Conservation (phyloP, 2,329 filamentous ascomycete genomes). For the Penicillium rolfsii region DNA sequence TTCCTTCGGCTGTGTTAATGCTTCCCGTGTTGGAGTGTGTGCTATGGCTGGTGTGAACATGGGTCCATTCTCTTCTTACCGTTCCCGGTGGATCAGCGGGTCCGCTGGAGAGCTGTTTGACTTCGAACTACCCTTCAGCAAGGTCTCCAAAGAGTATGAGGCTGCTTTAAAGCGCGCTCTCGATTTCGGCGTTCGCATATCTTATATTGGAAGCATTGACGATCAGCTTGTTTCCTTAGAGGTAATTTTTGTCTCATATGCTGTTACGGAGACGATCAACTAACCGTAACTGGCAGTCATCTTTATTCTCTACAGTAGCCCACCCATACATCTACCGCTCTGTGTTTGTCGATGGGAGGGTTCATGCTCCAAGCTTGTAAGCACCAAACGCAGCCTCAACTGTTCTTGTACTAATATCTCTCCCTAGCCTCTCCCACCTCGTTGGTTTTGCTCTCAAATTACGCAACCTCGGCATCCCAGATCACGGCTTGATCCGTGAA, state of each 20-base stretch:
- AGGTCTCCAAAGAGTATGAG: constrained; percentile 80
- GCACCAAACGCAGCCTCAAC: constrained; percentile 27
- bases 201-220: constrained; percentile 92
- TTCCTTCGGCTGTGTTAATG: constrained; percentile 79
- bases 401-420: constrained; percentile 5
- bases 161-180: constrained; percentile 73
- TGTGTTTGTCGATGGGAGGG: constrained; percentile 91
- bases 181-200: constrained; percentile 77
- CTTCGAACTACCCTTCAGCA: constrained; percentile 79
- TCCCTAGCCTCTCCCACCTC: constrained; percentile 72
- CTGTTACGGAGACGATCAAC: background rate
- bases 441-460: constrained; percentile 92
- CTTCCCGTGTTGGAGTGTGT: constrained; percentile 80
- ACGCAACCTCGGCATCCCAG: constrained; percentile 87
- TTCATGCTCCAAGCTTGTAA: constrained; percentile 88
- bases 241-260: constrained; percentile 50
- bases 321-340: constrained; percentile 94
- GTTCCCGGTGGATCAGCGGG: constrained; percentile 83
- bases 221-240: constrained; percentile 95
- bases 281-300: constrained; percentile 58
- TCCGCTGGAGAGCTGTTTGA: constrained; percentile 95
- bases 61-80: constrained; percentile 90
- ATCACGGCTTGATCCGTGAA: constrained; percentile 91
- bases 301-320: constrained; percentile 79
- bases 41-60: constrained; percentile 90